Base-by-base conservation (phyloP, 2,329 filamentous ascomycete species). In the Diaporthe destruens region DNA sequence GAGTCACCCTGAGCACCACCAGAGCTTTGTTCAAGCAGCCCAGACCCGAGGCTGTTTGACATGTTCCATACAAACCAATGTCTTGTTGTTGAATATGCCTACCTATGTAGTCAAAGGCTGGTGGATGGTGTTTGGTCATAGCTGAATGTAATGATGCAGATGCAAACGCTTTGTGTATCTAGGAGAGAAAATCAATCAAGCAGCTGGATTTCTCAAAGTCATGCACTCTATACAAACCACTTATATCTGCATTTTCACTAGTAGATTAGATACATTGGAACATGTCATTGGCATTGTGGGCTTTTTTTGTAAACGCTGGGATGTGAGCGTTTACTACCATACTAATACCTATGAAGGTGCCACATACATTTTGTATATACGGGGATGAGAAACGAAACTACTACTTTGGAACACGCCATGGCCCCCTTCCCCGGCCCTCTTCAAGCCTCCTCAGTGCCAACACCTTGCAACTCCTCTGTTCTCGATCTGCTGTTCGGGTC, bases 1-100 rank as follows among this genome's bases (percentile, higher is more conserved):
- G 74, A 76, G 59, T 5, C 78, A 80, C 61, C 75, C 76, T 12
- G 77, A 70, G 47, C 75, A 74, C 18, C 77, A 79, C 66, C 66
- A 71, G 70, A 71, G 49, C 1, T 77, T 79, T 63, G 8, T 78
- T 18, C 53, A 57, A 25, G 66, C 66, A 23, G 66, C 66, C 23
- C 18, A 23, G 6, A 39, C 66, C 25, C 57, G 53, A 69, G 18
- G 2, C 14, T 34, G 34, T 12, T 47, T 39, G 11, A 11, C 20
- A 20, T 3, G 14, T 9, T 12, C 18, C 4, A 11, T 49, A 29
- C 5, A 23, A 39, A 12, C 9, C 3, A 36, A 20, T 25, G 7
- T 49, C 20, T 49, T 23, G n/a, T 8, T 49, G 44, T 7, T 20
- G 4, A 18, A 18, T 14, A 7, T 18, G 14, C 42, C 3, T 18